Conservation (phyloP, 2,329 filamentous ascomycete species). For the Penicillium corylophilum region DNA sequence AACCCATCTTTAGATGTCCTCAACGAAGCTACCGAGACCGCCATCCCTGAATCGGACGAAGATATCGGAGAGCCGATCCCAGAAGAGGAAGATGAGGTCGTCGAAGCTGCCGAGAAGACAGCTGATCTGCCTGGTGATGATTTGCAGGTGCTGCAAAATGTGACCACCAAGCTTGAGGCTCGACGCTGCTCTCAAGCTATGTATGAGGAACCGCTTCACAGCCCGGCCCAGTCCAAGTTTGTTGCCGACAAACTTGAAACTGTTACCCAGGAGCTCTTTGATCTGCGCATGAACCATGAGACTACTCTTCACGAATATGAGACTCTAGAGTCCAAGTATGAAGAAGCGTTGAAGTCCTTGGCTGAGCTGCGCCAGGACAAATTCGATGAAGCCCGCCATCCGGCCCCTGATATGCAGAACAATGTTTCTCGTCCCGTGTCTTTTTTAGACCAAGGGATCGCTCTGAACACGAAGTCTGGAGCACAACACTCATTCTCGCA, state of each 20-base stretch:
- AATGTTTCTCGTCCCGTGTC: slow-evolving; percentile 64
- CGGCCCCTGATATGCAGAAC: slow-evolving; percentile 40
- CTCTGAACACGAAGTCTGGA: slow-evolving; percentile 68
- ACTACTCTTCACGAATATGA: slow-evolving; percentile 77
- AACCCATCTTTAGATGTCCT: slow-evolving; percentile 43
- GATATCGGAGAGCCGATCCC: slow-evolving; percentile 36
- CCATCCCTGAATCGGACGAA: slow-evolving; percentile 48
- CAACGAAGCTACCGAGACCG: slow-evolving; percentile 46
- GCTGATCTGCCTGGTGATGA: slow-evolving; percentile 31
- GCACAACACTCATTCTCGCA: slow-evolving; percentile 74
- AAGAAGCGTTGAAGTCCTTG: slow-evolving; percentile 78
- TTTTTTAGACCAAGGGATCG: slow-evolving; percentile 78
- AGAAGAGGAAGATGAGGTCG: slow-evolving; percentile 29
- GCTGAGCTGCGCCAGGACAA: slow-evolving; percentile 77
- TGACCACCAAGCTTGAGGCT: slow-evolving; percentile 28
- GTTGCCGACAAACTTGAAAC: slow-evolving; percentile 90
- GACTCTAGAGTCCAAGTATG: slow-evolving; percentile 81
- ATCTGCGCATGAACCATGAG: slow-evolving; percentile 88
- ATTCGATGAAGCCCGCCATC: slow-evolving; percentile 74
- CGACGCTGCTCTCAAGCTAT: slow-evolving; percentile 21
- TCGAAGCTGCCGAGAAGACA: slow-evolving; percentile 16
- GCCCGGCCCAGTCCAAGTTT: slow-evolving; percentile 76
- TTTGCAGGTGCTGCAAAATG: slow-evolving; percentile 37
- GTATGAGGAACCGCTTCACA: slow-evolving; percentile 57
- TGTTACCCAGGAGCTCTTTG: slow-evolving; percentile 87